These are phyloP conservation scores for Sporothrix pseudoabietina DNA, from an alignment of 2,329 filamentous ascomycete species.

Conservation along the genomic window DNA sequence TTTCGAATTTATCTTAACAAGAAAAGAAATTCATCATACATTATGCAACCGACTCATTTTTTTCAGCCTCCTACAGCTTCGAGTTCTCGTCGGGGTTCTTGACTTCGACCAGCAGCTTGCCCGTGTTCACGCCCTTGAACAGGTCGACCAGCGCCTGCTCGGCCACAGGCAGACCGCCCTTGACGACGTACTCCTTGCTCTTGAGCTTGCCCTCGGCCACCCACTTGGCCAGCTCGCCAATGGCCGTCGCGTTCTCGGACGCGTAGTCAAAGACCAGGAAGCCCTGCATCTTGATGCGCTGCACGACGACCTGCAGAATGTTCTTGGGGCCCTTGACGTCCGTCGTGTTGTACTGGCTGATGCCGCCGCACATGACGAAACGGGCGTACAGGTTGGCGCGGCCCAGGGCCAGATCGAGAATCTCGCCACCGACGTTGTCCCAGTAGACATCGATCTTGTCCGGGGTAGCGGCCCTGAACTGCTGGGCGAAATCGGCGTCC, in stretches of 20 bases:
- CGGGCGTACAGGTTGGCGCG: conserved; percentile 64
- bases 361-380: conserved; percentile 72
- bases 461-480: conserved; percentile 61
- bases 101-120: conserved; percentile 37
- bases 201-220: conserved; percentile 71
- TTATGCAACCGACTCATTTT: background rate
- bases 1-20: background rate
- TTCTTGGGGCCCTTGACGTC: conserved; percentile 57
- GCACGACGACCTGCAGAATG: conserved; percentile 37
- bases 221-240: conserved; percentile 66
- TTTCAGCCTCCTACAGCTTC: conserved; percentile 31
- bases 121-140: conserved; percentile 70
- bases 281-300: conserved; percentile 64
- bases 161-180: conserved; percentile 66
- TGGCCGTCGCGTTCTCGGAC: conserved; percentile 59
- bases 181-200: conserved; percentile 69
- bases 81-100: conserved; percentile 34
- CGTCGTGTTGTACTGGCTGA: conserved; percentile 67
- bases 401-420: conserved; percentile 65
- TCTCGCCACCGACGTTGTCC: conserved; percentile 73
- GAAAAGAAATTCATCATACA: background rate
- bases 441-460: conserved; percentile 68
- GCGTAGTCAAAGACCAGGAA: conserved; percentile 73
- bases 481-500: conserved; percentile 59
- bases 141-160: conserved; percentile 65